These are phyloP conservation scores for Pholiota conissans DNA, from an alignment of 768 basidiomycete genomes.

Conservation along the genomic window DNA sequence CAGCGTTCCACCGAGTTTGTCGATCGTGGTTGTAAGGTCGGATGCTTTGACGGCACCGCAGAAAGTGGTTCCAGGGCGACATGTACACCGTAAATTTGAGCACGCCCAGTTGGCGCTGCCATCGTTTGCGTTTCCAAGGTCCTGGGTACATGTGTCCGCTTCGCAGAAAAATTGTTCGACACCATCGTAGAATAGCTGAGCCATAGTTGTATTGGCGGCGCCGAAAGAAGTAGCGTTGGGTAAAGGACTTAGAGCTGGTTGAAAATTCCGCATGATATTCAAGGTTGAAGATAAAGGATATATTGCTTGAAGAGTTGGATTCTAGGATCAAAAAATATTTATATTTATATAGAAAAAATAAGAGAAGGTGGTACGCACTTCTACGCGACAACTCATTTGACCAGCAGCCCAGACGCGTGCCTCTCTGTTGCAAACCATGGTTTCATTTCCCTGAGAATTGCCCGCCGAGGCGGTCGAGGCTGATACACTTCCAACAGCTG, in stretches of 20 bases:
- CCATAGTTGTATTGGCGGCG: constrained; percentile 48
- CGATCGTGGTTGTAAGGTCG: constrained; percentile 62
- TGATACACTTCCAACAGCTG: constrained; percentile 32
- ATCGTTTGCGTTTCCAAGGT: constrained; percentile 33
- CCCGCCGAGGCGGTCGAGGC: constrained; percentile 31
- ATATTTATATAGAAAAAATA: not conserved
- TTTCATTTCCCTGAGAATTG: constrained; percentile 41
- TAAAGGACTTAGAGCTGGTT: constrained; percentile 67
- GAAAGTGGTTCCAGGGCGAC: constrained; percentile 67
- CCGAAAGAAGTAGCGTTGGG: constrained; percentile 65
- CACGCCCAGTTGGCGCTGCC: constrained; percentile 67
- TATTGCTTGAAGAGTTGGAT: constrained; percentile 78
- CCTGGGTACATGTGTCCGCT: constrained; percentile 71
- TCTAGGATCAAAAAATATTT: constrained; percentile 40
- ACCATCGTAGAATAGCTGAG: constrained; percentile 77
- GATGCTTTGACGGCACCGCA: constrained; percentile 56
- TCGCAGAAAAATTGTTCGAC: constrained; percentile 88
- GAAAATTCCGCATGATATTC: constrained; percentile 76
- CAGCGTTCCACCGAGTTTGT: constrained; percentile 64
- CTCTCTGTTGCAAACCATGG: constrained; percentile 69
- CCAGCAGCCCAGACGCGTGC: constrained; percentile 76
- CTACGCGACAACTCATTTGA: constrained; percentile 83
- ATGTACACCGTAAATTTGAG: constrained; percentile 71
- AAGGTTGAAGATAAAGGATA: constrained; percentile 73
- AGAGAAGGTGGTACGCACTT: constrained; percentile 48